These are phyloP conservation scores for Ceriops tagal DNA, from an alignment of 345 rosid genomes.

Conservation along the genomic window DNA sequence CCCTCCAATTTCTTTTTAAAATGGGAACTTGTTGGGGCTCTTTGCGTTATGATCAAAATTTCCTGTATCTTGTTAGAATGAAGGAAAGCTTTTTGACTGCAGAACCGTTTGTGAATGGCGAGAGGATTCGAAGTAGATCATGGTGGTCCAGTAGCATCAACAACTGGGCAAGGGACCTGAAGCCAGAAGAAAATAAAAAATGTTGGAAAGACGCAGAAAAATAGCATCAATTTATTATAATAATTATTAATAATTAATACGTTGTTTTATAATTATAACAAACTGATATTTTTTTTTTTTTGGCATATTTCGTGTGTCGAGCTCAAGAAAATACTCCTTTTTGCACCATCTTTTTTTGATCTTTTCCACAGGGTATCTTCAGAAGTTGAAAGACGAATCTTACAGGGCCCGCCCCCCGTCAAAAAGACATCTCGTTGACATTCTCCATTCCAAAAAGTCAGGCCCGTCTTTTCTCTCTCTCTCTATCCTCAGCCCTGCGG, in stretches of 20 bases:
- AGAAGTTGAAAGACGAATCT: conserved; percentile 13
- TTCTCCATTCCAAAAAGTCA: conserved; percentile 12
- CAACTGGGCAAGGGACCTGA: neutral
- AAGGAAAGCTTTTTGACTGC: conserved; percentile 10
- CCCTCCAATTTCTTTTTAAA: no score
- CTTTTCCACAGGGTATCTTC: conserved; percentile 3
- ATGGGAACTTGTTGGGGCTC: no score
- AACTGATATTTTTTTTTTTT: no score
- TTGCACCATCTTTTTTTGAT: neutral
- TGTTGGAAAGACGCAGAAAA: no score
- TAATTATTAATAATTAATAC: no score
- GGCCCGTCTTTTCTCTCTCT: neutral
- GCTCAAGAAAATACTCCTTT: neutral
- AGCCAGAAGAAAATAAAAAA: neutral
- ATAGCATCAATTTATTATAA: no score
- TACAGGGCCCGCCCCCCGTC: neutral
- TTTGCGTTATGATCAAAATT: neutral
- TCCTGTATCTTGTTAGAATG: neutral
- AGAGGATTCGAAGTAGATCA: no score
- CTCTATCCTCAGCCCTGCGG: no score
- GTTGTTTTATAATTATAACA: no score
- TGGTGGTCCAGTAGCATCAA: neutral
- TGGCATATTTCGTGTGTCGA: no score
- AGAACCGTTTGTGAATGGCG: neutral
- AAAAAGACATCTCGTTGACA: conserved; percentile 10